Base-by-base conservation (phyloP, 805 yeast genomes). In the Tetrapisispora arboricola region DNA sequence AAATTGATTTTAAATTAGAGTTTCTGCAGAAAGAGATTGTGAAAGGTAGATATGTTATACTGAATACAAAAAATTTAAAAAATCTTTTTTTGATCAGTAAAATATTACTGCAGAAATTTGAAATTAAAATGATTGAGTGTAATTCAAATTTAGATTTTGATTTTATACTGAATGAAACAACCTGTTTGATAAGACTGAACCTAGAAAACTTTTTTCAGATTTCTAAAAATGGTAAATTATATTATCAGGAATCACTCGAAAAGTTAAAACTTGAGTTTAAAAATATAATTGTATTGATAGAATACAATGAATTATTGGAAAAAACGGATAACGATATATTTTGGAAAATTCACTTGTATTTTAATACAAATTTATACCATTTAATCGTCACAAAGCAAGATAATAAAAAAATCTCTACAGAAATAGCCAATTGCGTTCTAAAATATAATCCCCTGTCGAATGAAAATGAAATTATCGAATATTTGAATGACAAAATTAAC, bases 301-400 rank as follows among this genome's bases (percentile, higher is more conserved):
- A 53, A 31, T 55, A 50, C 26, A 15, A 43, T 13, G 28, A 15
- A 8, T 19, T 36, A 1, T 22, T 48, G 13, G 47, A 45, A 18
- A 15, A 22, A 2, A 36, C 39, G 4, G 60, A 54, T 31, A 41
- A 27, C 4, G 55, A 55, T 21, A 41, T 49, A 10, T 48, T 55
- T 29, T 54, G 60, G 60, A 54, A 53, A 43, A 26, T 51, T 2
- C 47, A 40, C 2, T 26, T 48, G 13, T 49, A 41, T 33, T 36
- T 55, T 18, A 39, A 40, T 17, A 10, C 36, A 8, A 28, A 39
- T 9, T 35, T 38, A 24, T 40, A 44, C 15, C 38, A 45, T 16
- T 4, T 26, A 13, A 7, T 28, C 12, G 20, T 39, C 12, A 11
- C 34, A 4, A 11, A 16, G 10, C 6, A 15, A 13, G 16, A 39